Base-by-base conservation (phyloP, 1,284 basidiomycete species). In the Phenoliferia sp. region DNA sequence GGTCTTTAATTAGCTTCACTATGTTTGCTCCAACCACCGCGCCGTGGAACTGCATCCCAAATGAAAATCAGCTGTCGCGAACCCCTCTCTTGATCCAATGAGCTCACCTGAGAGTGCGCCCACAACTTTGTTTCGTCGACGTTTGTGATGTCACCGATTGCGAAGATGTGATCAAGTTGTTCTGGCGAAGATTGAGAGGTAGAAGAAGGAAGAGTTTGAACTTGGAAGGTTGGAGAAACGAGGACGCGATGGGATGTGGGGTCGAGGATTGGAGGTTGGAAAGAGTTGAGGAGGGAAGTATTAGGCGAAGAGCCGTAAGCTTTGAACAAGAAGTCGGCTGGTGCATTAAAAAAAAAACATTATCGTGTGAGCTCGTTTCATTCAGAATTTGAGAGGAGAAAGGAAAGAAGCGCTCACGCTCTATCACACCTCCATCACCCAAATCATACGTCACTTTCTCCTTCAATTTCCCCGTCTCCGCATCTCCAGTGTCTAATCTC, bases 291-390 rank as follows among this genome's bases (percentile, higher is more conserved):
- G 5, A 58, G 59, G 1, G 79, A 76, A 1, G 79, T 76, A 68
- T 81, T 80, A n/a, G 81, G 78, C 33, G 69, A 73, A 72, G 80
- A 81, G 17, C 82, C 82, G 19, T 76, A 75, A 12, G 78, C 77
- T 60, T 81, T 52, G 61, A 82, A 77, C 44, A 83, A 73, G 69
- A 76, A 83, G 72, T 83, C 81, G 63, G 81, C 77, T 66, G 65
- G 3, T 1, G 6, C 3, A 7, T 2, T 22, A 16, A 28, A 5
- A 31, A 10, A 10, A 48, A 22, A 63, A 50, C 34, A 5, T n/a
- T 22, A 10, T 12, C 34, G 6, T 39, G 15, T 31, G 39, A 6
- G 26, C n/a, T n/a, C n/a, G n/a, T n/a, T n/a, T n/a, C n/a, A n/a
- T n/a, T n/a, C n/a, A n/a, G 4, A 48, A 55, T 22, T 54, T n/a